A percentile compares a stretch with the other conserved stretches of the same genome.
Evolutionary conservation across 768 basidiomycete genomes (phyloP).

Genomic region (Artomyces pyxidatus): DNA sequence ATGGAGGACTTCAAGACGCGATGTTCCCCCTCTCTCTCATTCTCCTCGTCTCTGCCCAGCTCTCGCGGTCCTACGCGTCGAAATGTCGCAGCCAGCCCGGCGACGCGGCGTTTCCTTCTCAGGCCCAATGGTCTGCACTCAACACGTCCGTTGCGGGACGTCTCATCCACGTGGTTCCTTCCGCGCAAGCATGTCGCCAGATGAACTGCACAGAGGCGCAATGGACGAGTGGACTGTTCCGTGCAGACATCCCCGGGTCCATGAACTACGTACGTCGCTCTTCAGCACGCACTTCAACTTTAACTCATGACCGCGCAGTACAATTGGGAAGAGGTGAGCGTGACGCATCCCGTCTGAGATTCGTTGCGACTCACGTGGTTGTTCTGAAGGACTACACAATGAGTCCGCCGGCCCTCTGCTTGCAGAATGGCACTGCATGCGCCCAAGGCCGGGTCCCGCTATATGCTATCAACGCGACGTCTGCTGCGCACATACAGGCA

Average conservation of each 20-base stretch:
- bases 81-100: slow-evolving; percentile 16
- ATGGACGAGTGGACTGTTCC: slow-evolving; percentile 11
- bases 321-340: slow-evolving; percentile 16
- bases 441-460: slow-evolving; percentile 12
- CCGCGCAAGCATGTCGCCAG: slow-evolving; percentile 5
- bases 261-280: slow-evolving; percentile 13
- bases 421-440: slow-evolving; percentile 9
- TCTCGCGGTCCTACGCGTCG: no score
- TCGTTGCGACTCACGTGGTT: not conserved
- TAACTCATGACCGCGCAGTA: not conserved
- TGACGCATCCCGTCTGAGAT: not conserved
- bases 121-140: slow-evolving; percentile 6
- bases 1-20: no score
- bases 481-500: slow-evolving; percentile 8
- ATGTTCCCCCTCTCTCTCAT: no score
- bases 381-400: slow-evolving; percentile 1
- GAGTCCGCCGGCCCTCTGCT: slow-evolving; percentile 2
- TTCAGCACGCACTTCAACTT: no score
- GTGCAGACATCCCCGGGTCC: slow-evolving; percentile 9
- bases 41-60: no score
- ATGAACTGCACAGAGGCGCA: slow-evolving; percentile 8
- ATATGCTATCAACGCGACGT: slow-evolving; percentile 14
- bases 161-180: slow-evolving; percentile 9
- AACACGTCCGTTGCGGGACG: slow-evolving; percentile 4
- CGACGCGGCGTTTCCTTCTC: slow-evolving; percentile 7